Base-by-base conservation (phyloP, 495 filamentous ascomycete genomes). In the Penicillium coffeae region DNA sequence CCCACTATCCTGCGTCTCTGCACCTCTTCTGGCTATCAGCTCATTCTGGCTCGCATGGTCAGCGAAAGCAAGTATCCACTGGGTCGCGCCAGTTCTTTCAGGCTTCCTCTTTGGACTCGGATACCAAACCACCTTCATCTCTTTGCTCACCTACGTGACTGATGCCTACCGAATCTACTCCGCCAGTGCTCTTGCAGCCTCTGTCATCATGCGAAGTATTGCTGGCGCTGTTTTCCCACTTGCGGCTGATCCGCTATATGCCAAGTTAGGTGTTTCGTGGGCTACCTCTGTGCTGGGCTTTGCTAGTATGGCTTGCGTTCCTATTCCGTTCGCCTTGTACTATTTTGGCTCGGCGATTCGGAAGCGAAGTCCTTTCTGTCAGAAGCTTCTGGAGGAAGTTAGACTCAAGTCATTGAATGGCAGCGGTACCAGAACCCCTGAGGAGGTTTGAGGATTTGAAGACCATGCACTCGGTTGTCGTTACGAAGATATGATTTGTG, bases 31-130 rank as follows among this genome's bases (percentile, higher is more conserved):
- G 42, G 76, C 75, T 2, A 60, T 82, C 30, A 72, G 70, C 15
- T 66, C 87, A 34, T 90, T 90, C 68, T 91, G 87, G 87, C 71
- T 86, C 12, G 87, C 79, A 15, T 89, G 82, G 82, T 78, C 83
- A 2, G 78, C 85, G 1, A 68, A 69, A 3, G 38, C 65, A 2
- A 64, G 55, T 15, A 70, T 88, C 8, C 75, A 79, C 48, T 88
- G 81, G 71, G 73, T 80, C n/a, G 78, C 81, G 3, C 85, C 86
- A 0, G 73, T 81, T 16, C 54, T 87, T 2, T 76, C 82, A 0
- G 85, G 84, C 0, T 56, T 89, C 8, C 66, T 82, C 1, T 90
- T 89, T 52, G 87, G 87, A 14, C 69, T 83, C 22, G 87, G 83
- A 7, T 89, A 85, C 60, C 68, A 80, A 8, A 69, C 81, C 14